Base-by-base conservation (phyloP, 75 land plant species). In the Gnetum montanum region DNA sequence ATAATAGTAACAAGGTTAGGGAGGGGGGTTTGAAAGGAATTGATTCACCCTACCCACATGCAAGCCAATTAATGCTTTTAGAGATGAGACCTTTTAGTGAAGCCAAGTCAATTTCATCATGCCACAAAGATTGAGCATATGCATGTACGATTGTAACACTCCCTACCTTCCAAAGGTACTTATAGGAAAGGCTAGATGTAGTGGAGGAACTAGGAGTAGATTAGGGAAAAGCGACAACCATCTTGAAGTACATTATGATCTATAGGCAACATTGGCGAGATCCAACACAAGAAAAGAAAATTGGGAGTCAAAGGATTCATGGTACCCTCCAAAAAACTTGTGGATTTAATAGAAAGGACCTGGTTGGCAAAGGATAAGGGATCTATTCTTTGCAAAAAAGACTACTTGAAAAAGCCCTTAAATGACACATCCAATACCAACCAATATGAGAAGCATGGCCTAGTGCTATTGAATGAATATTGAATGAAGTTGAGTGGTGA, bases 141-240 rank as follows among this genome's bases (percentile, higher is more conserved):
- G 37, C 40, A 5, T 33, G 54, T 61, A 50, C 18, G 41, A n/a
- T 61, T 48, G 64, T 61, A 50, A 49, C 54, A 61, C 64, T 61
- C 64, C 64, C 54, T 0, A 1, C 49, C 64, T 61, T 61, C 41
- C 44, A 49, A 49, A 8, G 43, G 64, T 61, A 44, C 49, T 12
- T 58, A 58, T 43, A 18, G 46, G 46, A 44, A 0, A 18, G 46
- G 46, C 46, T 24, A 44, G 1, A 44, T 0, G 5, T 0, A 44
- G 19, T 8, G 22, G 5, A 44, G 46, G 13, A 24, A 3, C 0
- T 1, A 24, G 20, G 46, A 44, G 20, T 8, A 7, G 46, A 44
- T 44, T 44, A 44, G 46, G 20, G 19, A 8, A 18, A 18, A 44
- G 4, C 18, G 46, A 44, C 0, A 8, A 0, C 46, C 46, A 46